A percentile compares a stretch with the other conserved stretches of the same genome.
Evolutionary conservation across 495 filamentous ascomycete species (phyloP).

Genomic region (Penicillium diatomitis): DNA sequence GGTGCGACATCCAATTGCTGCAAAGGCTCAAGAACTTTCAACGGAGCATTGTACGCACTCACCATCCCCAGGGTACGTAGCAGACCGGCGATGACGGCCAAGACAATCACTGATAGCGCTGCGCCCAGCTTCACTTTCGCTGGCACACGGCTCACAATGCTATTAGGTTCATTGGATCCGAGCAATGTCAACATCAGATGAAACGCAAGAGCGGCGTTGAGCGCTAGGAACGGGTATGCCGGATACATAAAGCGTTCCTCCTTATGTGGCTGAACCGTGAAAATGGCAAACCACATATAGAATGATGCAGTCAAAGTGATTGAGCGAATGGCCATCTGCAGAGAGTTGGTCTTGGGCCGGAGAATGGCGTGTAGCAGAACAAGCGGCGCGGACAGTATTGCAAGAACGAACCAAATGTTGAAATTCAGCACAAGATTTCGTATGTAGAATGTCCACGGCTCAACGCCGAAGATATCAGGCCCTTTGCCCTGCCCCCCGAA

Average conservation of each 20-base stretch:
- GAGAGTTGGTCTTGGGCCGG: constrained; percentile 27
- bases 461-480: constrained; percentile 90
- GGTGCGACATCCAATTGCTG: constrained; percentile 38
- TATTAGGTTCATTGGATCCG: constrained; percentile 56
- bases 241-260: constrained; percentile 99
- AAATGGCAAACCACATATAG: constrained; percentile 91
- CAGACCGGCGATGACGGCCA: constrained; percentile 53
- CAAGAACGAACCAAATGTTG: constrained; percentile 85
- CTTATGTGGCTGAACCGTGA: constrained; percentile 89
- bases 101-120: constrained; percentile 45
- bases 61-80: constrained; percentile 72
- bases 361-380: constrained; percentile 41
- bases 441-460: constrained; percentile 95
- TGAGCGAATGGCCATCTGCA: constrained; percentile 52
- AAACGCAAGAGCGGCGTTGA: constrained; percentile 80
- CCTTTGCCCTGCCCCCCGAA: constrained; percentile 69
- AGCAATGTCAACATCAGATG: constrained; percentile 68
- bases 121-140: constrained; percentile 55
- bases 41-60: constrained; percentile 75
- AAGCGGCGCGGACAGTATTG: constrained; percentile 61
- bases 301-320: constrained; percentile 72
- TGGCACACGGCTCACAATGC: constrained; percentile 59
- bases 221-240: constrained; percentile 82
- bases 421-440: constrained; percentile 90
- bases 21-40: constrained; percentile 61